Evolutionary conservation across 805 yeast species (phyloP).

Genomic region (Candida boidinii): DNA sequence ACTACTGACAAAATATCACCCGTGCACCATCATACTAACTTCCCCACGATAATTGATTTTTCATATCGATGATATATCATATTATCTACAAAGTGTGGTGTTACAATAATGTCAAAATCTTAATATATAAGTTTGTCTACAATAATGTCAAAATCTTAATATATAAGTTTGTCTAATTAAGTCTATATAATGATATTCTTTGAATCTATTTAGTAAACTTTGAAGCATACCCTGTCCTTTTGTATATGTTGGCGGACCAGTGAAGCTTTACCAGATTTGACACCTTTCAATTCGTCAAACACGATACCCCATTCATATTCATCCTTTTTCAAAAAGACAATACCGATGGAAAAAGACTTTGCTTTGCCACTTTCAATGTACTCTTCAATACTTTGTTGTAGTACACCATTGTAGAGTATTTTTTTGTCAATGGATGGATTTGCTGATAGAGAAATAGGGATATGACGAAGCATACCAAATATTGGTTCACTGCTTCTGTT

Average conservation of each 20-base stretch:
- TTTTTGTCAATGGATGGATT: conserved; percentile 38
- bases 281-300: conserved; percentile 35
- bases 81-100: too few species aligned
- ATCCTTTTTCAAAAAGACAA: conserved; percentile 66
- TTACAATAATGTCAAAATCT: too few species aligned
- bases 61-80: too few species aligned
- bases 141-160: too few species aligned
- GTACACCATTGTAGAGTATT: conserved; percentile 62
- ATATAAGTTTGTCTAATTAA: too few species aligned
- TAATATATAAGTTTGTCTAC: too few species aligned
- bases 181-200: too few species aligned
- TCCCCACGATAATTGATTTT: too few species aligned
- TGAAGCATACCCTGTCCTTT: conserved; percentile 27
- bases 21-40: too few species aligned
- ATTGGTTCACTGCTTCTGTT: conserved; percentile 37
- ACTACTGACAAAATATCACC: too few species aligned
- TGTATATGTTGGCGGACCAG: conserved; percentile 27
- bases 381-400: conserved; percentile 45
- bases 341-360: conserved; percentile 38
- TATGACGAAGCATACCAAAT: conserved; percentile 52
- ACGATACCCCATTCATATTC: conserved; percentile 74
- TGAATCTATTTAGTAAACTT: conserved; percentile 8
- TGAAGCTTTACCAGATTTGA: conserved; percentile 11
- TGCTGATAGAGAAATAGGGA: conserved; percentile 33
- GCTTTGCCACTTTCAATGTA: conserved; percentile 34